These are phyloP conservation scores for Zelopaecilomyces penicillatus DNA, from an alignment of 2,329 filamentous ascomycete species.

Conservation along the genomic window DNA sequence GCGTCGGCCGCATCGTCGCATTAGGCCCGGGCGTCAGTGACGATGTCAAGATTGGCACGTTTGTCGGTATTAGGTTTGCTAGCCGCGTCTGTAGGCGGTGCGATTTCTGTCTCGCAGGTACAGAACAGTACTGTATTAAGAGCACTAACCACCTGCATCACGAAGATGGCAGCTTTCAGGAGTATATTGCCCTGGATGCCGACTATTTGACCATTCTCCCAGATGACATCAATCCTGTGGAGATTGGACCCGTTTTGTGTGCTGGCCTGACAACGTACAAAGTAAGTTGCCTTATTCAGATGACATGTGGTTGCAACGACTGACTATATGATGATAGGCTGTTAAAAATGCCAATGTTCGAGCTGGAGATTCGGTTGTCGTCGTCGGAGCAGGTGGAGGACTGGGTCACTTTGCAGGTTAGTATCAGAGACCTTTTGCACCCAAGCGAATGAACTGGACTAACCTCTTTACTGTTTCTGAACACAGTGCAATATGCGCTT, in stretches of 20 bases:
- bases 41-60: slow-evolving; percentile 8
- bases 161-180: slow-evolving; percentile 12
- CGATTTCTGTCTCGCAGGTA: slow-evolving; percentile 10
- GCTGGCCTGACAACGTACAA: slow-evolving; percentile 13
- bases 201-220: slow-evolving; percentile 7
- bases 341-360: slow-evolving; percentile 12
- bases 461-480: background rate
- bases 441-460: background rate
- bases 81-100: slow-evolving; percentile 9
- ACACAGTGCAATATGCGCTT: slow-evolving; percentile 10
- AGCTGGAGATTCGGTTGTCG: slow-evolving; percentile 11
- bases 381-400: slow-evolving; percentile 10
- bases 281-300: background rate
- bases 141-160: slow-evolving; percentile 13
- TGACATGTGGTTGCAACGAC: no score
- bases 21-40: slow-evolving; percentile 9
- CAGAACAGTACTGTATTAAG: slow-evolving; percentile 12
- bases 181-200: slow-evolving; percentile 10
- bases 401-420: slow-evolving; percentile 12
- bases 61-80: slow-evolving; percentile 9
- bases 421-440: background rate
- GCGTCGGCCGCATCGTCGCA: slow-evolving; percentile 9
- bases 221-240: slow-evolving; percentile 10
- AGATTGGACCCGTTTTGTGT: slow-evolving; percentile 9
- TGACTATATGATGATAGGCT: slow-evolving; percentile 2